Evolutionary conservation across 257 asterid genomes (phyloP).

Genomic region (Nicotiana noctiflora): DNA sequence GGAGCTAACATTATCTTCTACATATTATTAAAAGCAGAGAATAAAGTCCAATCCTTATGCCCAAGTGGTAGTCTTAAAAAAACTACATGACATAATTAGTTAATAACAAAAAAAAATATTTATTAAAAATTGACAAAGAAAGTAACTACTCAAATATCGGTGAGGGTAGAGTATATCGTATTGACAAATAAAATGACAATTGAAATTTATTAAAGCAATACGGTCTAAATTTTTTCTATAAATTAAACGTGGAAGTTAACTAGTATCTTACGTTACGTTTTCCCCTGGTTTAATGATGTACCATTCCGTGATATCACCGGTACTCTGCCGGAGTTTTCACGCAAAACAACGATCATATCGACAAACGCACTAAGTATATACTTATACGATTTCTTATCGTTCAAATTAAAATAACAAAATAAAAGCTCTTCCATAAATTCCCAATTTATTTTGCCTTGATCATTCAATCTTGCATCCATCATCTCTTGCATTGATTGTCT

Average conservation of each 20-base stretch:
- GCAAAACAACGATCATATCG: constrained; percentile 40
- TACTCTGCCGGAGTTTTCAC: constrained; percentile 28
- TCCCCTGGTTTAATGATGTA: neutral
- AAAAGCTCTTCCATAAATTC: constrained; percentile 71
- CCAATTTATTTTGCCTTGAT: constrained; percentile 53
- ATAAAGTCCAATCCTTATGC: no score
- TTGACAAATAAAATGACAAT: no score
- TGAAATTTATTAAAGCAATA: no score
- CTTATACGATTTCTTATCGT: constrained; percentile 46
- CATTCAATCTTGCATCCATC: constrained; percentile 30
- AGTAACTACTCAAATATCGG: no score
- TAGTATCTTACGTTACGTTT: constrained; percentile 3
- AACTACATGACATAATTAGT: no score
- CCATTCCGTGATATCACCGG: constrained; percentile 23
- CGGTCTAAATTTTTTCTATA: no score
- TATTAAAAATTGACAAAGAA: no score
- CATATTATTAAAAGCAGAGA: no score
- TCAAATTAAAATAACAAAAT: constrained; percentile 62
- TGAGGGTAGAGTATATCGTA: no score
- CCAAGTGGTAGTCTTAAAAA: no score
- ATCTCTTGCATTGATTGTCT: constrained; percentile 32
- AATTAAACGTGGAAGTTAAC: neutral
- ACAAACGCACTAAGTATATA: constrained; percentile 65
- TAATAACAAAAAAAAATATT: no score
- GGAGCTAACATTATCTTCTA: no score